phyloP scores from a whole-genome alignment of 108 stramenopile species.

The Pelagomonas calceolata region DNA sequence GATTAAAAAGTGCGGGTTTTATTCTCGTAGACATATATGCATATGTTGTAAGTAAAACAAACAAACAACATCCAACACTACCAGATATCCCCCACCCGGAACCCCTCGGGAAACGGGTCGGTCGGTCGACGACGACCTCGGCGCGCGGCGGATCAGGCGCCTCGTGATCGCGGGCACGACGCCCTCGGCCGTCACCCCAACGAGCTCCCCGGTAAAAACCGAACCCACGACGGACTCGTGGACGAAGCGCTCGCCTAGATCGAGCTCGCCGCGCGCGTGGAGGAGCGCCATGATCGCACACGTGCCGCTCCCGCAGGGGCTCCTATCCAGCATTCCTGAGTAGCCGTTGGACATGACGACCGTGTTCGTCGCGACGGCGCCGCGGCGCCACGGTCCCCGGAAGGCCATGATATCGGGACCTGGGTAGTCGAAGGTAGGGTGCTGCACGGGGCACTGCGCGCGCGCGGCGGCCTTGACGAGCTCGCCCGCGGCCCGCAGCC shows the following conservation, averaged over 20 bases:
- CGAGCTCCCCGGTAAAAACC: constrained; percentile 8
- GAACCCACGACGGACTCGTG: constrained; percentile 14
- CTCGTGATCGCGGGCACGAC: constrained; percentile 8
- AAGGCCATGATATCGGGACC: constrained; percentile 13
- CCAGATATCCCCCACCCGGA: constrained; percentile 18
- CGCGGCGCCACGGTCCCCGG: background rate
- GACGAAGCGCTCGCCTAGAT: constrained; percentile 10
- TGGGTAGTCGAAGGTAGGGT: constrained; percentile 13
- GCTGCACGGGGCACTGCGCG: constrained; percentile 8
- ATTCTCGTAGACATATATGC: too few species aligned
- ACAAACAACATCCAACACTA: background rate
- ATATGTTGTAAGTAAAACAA: too few species aligned
- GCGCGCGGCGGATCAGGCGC: constrained; percentile 11
- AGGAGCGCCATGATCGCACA: constrained; percentile 14
- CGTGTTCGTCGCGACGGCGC: constrained; percentile 7
- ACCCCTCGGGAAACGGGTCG: constrained; percentile 17
- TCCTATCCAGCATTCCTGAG: constrained; percentile 14
- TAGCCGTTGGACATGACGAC: constrained; percentile 11
- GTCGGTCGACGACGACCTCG: constrained; percentile 6
- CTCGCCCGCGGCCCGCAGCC: constrained; percentile 6
- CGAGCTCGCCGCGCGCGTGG: constrained; percentile 7
- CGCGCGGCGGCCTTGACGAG: background rate
- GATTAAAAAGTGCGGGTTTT: too few species aligned
- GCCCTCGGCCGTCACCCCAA: background rate
- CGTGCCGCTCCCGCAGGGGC: constrained; percentile 17